phyloP scores from a whole-genome alignment of 2,329 filamentous ascomycete genomes.

The Fusarium sp. region DNA sequence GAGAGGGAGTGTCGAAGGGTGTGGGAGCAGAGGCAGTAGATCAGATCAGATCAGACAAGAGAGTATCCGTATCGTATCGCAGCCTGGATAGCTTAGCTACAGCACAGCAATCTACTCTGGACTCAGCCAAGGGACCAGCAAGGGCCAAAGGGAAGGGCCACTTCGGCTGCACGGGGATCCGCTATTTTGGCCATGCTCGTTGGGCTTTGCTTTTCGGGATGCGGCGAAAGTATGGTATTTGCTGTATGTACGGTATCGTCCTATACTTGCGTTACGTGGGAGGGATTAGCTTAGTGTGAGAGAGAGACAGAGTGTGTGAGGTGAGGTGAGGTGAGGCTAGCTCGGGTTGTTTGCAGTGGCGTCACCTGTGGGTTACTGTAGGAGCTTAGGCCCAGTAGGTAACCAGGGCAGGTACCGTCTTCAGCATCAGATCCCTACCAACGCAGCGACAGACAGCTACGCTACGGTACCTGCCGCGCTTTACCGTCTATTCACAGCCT shows the following conservation, averaged over 20 bases:
- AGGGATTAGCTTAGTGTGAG: slow-evolving; percentile 21
- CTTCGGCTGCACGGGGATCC: slow-evolving; percentile 47
- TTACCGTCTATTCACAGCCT: slow-evolving; percentile 27
- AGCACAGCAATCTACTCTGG: slow-evolving; percentile 6
- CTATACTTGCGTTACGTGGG: slow-evolving; percentile 21
- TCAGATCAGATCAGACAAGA: slow-evolving; percentile 33
- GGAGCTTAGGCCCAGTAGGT: slow-evolving; percentile 19
- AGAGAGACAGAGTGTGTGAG: not conserved
- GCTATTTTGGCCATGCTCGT: slow-evolving; percentile 35
- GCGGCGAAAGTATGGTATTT: slow-evolving; percentile 30
- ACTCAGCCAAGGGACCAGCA: slow-evolving; percentile 14
- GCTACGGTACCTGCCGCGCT: slow-evolving; percentile 26
- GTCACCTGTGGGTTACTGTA: slow-evolving; percentile 28
- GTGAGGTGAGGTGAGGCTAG: slow-evolving; percentile 29
- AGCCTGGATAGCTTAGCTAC: slow-evolving; percentile 1
- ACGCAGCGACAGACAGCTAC: not conserved
- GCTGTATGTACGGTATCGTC: slow-evolving; percentile 15
- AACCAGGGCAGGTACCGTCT: slow-evolving; percentile 14
- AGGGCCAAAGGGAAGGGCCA: slow-evolving; percentile 36
- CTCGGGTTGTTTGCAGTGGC: slow-evolving; percentile 32
- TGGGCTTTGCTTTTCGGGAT: slow-evolving; percentile 32
- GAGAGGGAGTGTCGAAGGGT: slow-evolving; percentile 39
- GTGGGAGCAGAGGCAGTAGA: slow-evolving; percentile 25
- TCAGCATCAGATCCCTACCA: slow-evolving; percentile 6
- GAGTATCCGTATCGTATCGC: not conserved